A percentile compares a stretch with the other conserved stretches of the same genome.
These are phyloP conservation scores for Amphirosellinia nigrospora DNA, from an alignment of 495 filamentous ascomycete genomes.

Conservation along the genomic window DNA sequence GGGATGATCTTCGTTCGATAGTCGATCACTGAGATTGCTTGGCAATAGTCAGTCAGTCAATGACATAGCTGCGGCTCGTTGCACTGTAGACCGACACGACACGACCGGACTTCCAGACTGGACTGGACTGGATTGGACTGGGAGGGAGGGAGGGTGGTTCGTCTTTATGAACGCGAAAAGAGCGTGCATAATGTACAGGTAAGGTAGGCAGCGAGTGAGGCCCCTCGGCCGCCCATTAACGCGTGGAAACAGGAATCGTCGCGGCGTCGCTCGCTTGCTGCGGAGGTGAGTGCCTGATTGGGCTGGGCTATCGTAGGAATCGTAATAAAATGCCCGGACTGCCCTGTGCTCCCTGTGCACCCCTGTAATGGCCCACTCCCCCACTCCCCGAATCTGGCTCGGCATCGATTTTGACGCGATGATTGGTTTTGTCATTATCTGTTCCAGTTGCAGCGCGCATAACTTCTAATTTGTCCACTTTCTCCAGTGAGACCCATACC, in stretches of 20 bases:
- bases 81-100: background rate
- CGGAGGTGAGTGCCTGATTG: conserved; percentile 4
- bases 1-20: conserved; percentile 9
- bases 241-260: conserved; percentile 22
- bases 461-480: background rate
- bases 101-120: too few species aligned
- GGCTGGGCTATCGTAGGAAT: background rate
- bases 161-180: conserved; percentile 21
- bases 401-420: conserved; percentile 14
- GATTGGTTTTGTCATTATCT: conserved; percentile 9
- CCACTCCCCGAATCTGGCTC: background rate
- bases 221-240: conserved; percentile 10
- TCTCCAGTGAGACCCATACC: background rate
- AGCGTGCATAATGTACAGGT: background rate
- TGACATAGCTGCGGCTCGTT: background rate
- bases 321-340: background rate
- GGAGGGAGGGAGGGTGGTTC: background rate
- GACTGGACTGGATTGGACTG: background rate
- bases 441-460: conserved; percentile 10
- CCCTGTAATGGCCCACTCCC: background rate
- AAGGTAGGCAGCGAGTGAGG: too few species aligned
- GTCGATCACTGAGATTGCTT: conserved; percentile 1
- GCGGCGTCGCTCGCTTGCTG: conserved; percentile 8
- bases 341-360: background rate
- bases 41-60: background rate